Base-by-base conservation (phyloP, 208 protist species). In the Crithidia sp. region DNA sequence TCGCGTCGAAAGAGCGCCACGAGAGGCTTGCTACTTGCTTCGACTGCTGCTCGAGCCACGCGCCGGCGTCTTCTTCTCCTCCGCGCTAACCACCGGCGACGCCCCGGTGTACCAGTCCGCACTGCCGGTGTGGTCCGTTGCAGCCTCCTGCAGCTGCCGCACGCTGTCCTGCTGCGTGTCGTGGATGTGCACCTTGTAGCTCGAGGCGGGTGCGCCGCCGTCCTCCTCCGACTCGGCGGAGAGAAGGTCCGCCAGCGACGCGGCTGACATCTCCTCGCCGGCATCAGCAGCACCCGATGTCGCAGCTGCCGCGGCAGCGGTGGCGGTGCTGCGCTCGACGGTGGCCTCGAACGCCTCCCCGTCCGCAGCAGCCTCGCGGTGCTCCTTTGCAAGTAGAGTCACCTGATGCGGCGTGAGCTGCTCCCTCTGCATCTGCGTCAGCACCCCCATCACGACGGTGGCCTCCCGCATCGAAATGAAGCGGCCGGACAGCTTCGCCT, bases 391-490 rank as follows among this genome's bases (percentile, higher is more conserved):
- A 17, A 97, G 67, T 5, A 89, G 71, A 7, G 85, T 69, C 43
- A 90, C 88, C 80, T 95, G 90, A 53, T 97, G 90, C 28, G 93
- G 93, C 19, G 91, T 93, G 13, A 97, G 83, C 69, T 95, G 90
- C 73, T 97, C 91, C 14, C 75, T 75, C 76, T 97, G 93, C 64
- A 97, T 65, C 75, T 92, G 87, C 17, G 88, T 83, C 19, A 97
- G 82, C 12, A 94, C 89, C 16, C 81, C 77, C 83, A 97, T 84
- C n/a, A 97, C 80, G 40, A 95, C 89, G 0, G 85, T 89, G 6
- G 90, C 93, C 87, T 97, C 93, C 2, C 91, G 84, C 93, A 97
- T 97, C 39, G 93, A 90, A 60, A 97, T 95, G 80, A 87, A 97
- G 54, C 86, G 85, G 56, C 93, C 93, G 7, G 88, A 94, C 28